phyloP scores from a whole-genome alignment of 2,329 filamentous ascomycete species.

The Trichoderma simmonsii region DNA sequence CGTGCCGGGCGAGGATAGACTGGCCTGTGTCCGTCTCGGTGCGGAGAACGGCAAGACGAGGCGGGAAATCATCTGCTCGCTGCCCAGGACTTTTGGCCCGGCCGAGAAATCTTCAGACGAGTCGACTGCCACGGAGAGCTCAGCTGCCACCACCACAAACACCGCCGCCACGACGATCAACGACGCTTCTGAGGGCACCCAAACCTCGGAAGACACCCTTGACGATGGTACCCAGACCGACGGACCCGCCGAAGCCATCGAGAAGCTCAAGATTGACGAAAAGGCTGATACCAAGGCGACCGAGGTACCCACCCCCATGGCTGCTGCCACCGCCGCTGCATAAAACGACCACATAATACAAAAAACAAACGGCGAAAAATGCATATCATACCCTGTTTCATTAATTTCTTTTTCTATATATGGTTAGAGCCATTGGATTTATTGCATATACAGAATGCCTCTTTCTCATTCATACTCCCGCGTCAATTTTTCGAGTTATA shows the following conservation, averaged over 20 bases:
- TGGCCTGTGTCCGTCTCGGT: conserved; percentile 55
- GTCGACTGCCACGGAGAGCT: conserved; percentile 14
- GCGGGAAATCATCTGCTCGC: conserved; percentile 48
- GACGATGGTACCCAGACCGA: conserved; percentile 31
- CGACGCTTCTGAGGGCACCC: conserved; percentile 28
- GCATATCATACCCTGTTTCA: not conserved
- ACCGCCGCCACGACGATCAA: conserved; percentile 5
- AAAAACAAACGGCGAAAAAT: conserved; percentile 2
- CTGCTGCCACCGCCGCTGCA: conserved; percentile 6
- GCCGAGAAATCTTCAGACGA: not conserved
- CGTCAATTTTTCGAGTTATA: not conserved
- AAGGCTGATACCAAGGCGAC: conserved; percentile 20
- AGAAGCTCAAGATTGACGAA: conserved; percentile 33
- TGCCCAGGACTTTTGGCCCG: conserved; percentile 41
- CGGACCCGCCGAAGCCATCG: conserved; percentile 29
- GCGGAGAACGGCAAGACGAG: conserved; percentile 44
- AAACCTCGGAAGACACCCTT: conserved; percentile 21
- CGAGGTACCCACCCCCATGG: not conserved
- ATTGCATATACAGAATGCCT: conserved; percentile 17
- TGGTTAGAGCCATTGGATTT: not conserved
- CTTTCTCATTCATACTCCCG: not conserved
- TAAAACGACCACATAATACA: conserved; percentile 6
- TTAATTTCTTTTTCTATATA: not conserved
- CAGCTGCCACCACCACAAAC: conserved; percentile 4
- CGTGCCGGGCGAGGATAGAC: conserved; percentile 42